Evolutionary conservation across 1,139 yeast genomes (phyloP).

Genomic region (Sugiyamaella xylanicola): DNA sequence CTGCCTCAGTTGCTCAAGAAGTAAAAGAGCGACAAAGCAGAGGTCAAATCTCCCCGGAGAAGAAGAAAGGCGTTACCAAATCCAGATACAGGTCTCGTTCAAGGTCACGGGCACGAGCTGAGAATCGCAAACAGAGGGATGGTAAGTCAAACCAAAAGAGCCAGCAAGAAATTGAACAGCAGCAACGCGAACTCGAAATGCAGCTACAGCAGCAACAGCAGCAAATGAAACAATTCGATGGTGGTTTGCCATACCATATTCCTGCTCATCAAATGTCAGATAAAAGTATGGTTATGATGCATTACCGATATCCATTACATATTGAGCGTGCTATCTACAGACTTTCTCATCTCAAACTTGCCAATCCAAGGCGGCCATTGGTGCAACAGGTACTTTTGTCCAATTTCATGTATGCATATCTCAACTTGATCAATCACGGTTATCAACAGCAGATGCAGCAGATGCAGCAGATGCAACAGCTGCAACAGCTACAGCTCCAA

Average conservation of each 20-base stretch:
- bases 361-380: slow-evolving; percentile 88
- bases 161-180: slow-evolving; percentile 15
- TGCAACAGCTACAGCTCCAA: slow-evolving; percentile 28
- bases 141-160: slow-evolving; percentile 2
- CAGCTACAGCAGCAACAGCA: slow-evolving; percentile 28
- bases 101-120: slow-evolving; percentile 12
- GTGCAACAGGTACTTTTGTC: slow-evolving; percentile 90
- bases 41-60: slow-evolving; percentile 1
- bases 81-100: slow-evolving; percentile 25
- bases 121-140: slow-evolving; percentile 13
- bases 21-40: slow-evolving; percentile 8
- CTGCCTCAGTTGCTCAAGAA: slow-evolving; percentile 12
- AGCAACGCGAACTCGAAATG: slow-evolving; percentile 19
- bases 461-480: slow-evolving; percentile 32
- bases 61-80: slow-evolving; percentile 14
- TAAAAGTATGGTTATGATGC: slow-evolving; percentile 43
- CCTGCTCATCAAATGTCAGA: slow-evolving; percentile 45
- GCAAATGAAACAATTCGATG: slow-evolving; percentile 30
- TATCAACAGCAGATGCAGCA: slow-evolving; percentile 44
- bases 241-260: slow-evolving; percentile 44
- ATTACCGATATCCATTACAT: slow-evolving; percentile 80
- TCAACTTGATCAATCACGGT: slow-evolving; percentile 85
- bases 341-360: slow-evolving; percentile 85
- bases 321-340: slow-evolving; percentile 95
- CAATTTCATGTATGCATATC: slow-evolving; percentile 95